phyloP scores from a whole-genome alignment of 768 basidiomycete genomes.

The Amanita pallidorosea region DNA sequence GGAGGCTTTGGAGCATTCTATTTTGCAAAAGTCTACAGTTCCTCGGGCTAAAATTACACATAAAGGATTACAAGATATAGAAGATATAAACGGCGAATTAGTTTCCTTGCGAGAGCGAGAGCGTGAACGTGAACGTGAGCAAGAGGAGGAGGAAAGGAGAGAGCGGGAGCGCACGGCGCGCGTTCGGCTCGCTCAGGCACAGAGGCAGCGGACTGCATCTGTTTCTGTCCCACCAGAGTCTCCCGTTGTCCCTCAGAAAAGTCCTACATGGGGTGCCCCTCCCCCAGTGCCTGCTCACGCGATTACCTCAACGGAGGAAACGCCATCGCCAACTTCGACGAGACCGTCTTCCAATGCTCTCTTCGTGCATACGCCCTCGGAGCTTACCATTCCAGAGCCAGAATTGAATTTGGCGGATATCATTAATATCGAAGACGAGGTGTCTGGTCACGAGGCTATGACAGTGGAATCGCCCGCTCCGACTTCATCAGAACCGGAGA shows the following conservation, averaged over 20 bases:
- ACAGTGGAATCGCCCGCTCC: constrained; percentile 12
- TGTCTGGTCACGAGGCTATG: constrained; percentile 22
- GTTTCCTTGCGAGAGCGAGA: constrained; percentile 37
- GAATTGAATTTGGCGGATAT: constrained; percentile 67
- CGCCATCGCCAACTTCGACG: background rate
- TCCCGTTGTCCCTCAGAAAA: constrained; percentile 35
- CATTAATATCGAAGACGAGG: constrained; percentile 69
- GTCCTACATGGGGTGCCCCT: constrained; percentile 50
- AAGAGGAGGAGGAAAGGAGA: constrained; percentile 58
- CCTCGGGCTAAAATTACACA: constrained; percentile 82
- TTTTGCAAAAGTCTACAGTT: constrained; percentile 57
- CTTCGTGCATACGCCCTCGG: constrained; percentile 26
- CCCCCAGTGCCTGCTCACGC: constrained; percentile 45
- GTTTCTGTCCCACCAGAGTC: constrained; percentile 68
- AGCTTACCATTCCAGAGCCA: constrained; percentile 33
- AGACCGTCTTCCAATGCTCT: constrained; percentile 12
- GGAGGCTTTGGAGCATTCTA: constrained; percentile 78
- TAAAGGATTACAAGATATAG: constrained; percentile 88
- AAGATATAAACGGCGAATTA: constrained; percentile 50
- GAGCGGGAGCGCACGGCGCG: constrained; percentile 63
- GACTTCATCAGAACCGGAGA: constrained; percentile 6
- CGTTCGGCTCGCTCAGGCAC: constrained; percentile 33
- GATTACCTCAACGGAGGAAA: constrained; percentile 11
- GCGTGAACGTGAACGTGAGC: constrained; percentile 47
- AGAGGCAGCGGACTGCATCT: constrained; percentile 40